Conservation (phyloP, 2,329 filamentous ascomycete genomes). For the Bertia moriformis region DNA sequence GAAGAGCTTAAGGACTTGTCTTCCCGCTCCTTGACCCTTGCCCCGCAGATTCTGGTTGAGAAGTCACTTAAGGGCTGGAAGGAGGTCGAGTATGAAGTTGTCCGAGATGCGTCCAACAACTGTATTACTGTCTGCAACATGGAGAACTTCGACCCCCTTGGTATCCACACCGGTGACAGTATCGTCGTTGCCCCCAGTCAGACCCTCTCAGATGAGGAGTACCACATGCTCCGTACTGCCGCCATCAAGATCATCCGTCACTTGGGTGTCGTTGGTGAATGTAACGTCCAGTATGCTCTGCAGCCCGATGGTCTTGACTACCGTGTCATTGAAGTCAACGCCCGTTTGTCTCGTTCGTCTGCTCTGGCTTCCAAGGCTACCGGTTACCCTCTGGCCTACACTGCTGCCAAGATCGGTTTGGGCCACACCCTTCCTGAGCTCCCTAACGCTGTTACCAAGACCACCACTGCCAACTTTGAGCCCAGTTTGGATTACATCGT, state of each 20-base stretch:
- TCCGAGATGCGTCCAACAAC: conserved; percentile 93
- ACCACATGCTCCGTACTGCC: conserved; percentile 95
- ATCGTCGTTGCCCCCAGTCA: conserved; percentile 96
- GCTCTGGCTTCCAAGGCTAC: conserved; percentile 96
- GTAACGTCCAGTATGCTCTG: conserved; percentile 94
- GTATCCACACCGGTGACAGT: conserved; percentile 95
- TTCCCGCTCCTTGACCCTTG: conserved; percentile 79
- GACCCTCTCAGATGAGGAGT: conserved; percentile 94
- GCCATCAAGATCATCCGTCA: conserved; percentile 98
- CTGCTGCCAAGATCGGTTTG: conserved; percentile 92
- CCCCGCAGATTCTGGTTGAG: conserved; percentile 92
- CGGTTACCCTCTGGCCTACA: conserved; percentile 92
- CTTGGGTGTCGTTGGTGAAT: conserved; percentile 92
- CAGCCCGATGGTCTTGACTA: conserved; percentile 96
- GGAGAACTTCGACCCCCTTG: conserved; percentile 96
- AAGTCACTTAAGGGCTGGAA: conserved; percentile 99
- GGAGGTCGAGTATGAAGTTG: conserved; percentile 96
- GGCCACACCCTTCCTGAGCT: conserved; percentile 90
- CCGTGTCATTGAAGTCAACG: conserved; percentile 97
- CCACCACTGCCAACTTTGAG: conserved; percentile 97
- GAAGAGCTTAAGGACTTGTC: conserved; percentile 91
- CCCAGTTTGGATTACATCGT: conserved; percentile 95
- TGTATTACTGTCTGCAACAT: conserved; percentile 98
- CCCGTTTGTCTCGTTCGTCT: conserved; percentile 91
- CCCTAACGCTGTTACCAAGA: conserved; percentile 95